Evolutionary conservation across 2,329 filamentous ascomycete genomes (phyloP).

Genomic region (Colletotrichum sp.): DNA sequence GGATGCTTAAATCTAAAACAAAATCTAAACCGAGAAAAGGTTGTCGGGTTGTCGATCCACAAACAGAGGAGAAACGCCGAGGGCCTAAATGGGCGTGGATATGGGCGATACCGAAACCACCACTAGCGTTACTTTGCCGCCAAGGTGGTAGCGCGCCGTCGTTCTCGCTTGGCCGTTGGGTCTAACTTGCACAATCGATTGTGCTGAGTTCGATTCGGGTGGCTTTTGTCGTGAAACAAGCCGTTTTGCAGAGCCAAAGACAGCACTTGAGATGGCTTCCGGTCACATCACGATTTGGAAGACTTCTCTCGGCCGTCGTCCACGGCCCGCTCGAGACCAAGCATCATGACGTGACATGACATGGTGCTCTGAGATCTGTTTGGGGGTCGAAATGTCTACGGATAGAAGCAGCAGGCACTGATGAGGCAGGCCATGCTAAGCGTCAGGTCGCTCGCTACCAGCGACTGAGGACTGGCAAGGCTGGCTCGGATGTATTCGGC

Average conservation of each 20-base stretch:
- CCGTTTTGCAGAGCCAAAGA: background rate
- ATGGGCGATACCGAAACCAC: background rate
- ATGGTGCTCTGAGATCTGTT: background rate
- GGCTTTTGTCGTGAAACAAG: constrained; percentile 10
- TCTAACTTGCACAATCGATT: background rate
- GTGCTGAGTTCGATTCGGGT: background rate
- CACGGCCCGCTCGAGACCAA: background rate
- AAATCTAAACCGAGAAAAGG: constrained; percentile 9
- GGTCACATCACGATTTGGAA: background rate
- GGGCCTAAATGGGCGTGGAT: background rate
- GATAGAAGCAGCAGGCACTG: background rate
- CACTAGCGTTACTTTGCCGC: constrained; percentile 6
- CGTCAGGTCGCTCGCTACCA: background rate
- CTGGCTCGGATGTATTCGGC: background rate
- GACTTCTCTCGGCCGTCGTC: background rate
- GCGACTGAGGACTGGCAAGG: background rate
- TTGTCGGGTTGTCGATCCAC: constrained; percentile 1
- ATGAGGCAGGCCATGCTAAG: background rate
- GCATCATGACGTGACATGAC: background rate
- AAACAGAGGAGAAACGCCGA: background rate
- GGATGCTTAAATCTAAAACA: constrained; percentile 12
- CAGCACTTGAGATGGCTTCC: background rate
- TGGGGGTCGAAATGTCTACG: background rate
- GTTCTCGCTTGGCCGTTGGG: background rate
- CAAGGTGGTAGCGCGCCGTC: background rate